Conservation (phyloP, 495 filamentous ascomycete genomes). For the Trichoderma virens region DNA sequence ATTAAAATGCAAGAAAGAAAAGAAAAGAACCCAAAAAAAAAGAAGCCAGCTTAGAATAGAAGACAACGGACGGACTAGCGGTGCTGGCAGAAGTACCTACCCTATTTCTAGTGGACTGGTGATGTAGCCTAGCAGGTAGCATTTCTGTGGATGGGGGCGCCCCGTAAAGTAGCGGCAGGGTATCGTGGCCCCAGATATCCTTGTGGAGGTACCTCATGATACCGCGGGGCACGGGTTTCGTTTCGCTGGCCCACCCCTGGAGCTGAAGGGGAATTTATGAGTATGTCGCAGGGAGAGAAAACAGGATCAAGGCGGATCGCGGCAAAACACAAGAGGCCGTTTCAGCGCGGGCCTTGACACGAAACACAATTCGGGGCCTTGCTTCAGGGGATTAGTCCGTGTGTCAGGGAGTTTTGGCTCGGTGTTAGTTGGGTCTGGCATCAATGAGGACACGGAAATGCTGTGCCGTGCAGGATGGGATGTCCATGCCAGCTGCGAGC, state of each 20-base stretch:
- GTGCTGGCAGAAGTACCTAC: background rate
- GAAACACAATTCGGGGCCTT: background rate
- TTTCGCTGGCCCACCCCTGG: background rate
- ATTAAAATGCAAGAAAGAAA: background rate
- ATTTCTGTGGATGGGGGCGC: background rate
- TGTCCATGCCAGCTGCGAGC: no score
- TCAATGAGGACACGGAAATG: no score
- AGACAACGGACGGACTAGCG: background rate
- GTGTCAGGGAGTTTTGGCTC: background rate
- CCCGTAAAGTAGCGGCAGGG: slow-evolving; percentile 3
- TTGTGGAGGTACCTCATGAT: background rate
- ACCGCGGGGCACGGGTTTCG: slow-evolving; percentile 2
- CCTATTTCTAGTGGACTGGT: slow-evolving; percentile 7
- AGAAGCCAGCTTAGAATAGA: background rate
- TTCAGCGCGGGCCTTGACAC: background rate
- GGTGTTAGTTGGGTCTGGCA: no score
- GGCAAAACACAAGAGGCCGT: background rate
- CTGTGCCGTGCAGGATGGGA: no score
- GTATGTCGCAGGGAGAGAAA: background rate
- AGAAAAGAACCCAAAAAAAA: background rate
- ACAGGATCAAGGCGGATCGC: no score
- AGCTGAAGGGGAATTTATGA: background rate
- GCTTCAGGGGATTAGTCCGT: background rate
- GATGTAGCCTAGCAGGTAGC: slow-evolving; percentile 5
- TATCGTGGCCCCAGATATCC: background rate